A percentile compares a stretch with the other conserved stretches of the same genome.
Evolutionary conservation across 495 filamentous ascomycete genomes (phyloP).

Genomic region (Penicillium ucsense): DNA sequence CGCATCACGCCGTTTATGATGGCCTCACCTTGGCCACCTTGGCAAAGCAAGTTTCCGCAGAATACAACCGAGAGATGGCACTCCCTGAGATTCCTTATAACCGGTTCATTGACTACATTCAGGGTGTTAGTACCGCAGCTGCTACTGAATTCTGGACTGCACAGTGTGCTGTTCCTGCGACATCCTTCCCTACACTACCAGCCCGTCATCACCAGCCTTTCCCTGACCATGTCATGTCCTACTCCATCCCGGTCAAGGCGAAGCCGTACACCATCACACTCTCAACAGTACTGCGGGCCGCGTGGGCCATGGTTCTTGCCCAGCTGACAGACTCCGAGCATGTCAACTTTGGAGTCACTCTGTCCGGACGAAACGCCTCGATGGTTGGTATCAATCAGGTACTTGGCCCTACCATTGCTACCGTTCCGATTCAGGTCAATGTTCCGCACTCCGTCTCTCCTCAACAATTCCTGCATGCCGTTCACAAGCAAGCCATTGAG

Average conservation of each 20-base stretch:
- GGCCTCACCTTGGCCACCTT: constrained; percentile 44
- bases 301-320: constrained; percentile 29
- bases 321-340: constrained; percentile 19
- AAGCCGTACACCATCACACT: constrained; percentile 13
- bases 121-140: neutral
- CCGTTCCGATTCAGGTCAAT: constrained; percentile 40
- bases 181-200: neutral
- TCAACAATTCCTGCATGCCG: constrained; percentile 22
- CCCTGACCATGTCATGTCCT: constrained; percentile 2
- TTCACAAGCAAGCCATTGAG: constrained; percentile 25
- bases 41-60: constrained; percentile 30
- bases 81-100: neutral
- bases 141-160: neutral
- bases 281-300: constrained; percentile 19
- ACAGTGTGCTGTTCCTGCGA: neutral
- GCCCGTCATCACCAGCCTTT: neutral
- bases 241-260: neutral
- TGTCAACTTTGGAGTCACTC: constrained; percentile 25
- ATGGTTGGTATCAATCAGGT: constrained; percentile 22
- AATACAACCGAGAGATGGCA: constrained; percentile 13
- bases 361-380: constrained; percentile 27
- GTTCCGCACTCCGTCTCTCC: constrained; percentile 15
- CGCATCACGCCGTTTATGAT: constrained; percentile 57
- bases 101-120: neutral
- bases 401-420: constrained; percentile 32